Conservation (phyloP, 371 early-diverging fungal genomes). For the Rhizomucor miehei region DNA sequence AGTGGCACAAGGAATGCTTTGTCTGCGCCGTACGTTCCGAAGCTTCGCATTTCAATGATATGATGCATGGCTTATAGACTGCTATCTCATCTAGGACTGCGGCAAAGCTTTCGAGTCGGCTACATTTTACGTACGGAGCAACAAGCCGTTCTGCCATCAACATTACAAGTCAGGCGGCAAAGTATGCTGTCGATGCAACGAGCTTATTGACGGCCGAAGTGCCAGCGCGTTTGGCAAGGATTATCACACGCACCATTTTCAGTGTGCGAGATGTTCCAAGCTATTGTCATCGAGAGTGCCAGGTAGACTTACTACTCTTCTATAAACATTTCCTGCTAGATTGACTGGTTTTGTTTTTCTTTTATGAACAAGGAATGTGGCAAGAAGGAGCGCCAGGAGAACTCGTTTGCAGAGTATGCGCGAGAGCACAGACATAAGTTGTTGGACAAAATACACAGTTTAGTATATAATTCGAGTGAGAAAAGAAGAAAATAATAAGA, state of each 20-base stretch:
- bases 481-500: too few species aligned
- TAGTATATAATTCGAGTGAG: too few species aligned
- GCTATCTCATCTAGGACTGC: slow-evolving; percentile 37
- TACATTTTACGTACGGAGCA: slow-evolving; percentile 49
- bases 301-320: too few species aligned
- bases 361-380: slow-evolving; percentile 15
- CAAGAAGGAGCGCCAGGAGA: slow-evolving; percentile 14
- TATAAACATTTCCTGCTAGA: too few species aligned
- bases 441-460: too few species aligned
- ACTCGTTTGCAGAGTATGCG: slow-evolving; percentile 20
- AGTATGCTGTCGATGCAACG: slow-evolving; percentile 31
- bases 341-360: not conserved
- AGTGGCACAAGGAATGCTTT: slow-evolving; percentile 76
- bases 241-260: slow-evolving; percentile 56
- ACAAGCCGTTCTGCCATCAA: slow-evolving; percentile 61
- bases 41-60: too few species aligned
- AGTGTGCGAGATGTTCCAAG: slow-evolving; percentile 47
- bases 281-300: slow-evolving; percentile 29
- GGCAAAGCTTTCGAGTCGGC: slow-evolving; percentile 45
- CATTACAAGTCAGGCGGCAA: slow-evolving; percentile 48
- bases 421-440: not conserved
- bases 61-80: slow-evolving; percentile 1
- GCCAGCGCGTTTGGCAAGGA: slow-evolving; percentile 44
- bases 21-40: slow-evolving; percentile 65
- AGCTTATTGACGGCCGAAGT: slow-evolving; percentile 47